Evolutionary conservation across 139 green algal species (phyloP), one percentile per base, ranked within the genome.

Genomic region (Coccomyxa sp.): DNA sequence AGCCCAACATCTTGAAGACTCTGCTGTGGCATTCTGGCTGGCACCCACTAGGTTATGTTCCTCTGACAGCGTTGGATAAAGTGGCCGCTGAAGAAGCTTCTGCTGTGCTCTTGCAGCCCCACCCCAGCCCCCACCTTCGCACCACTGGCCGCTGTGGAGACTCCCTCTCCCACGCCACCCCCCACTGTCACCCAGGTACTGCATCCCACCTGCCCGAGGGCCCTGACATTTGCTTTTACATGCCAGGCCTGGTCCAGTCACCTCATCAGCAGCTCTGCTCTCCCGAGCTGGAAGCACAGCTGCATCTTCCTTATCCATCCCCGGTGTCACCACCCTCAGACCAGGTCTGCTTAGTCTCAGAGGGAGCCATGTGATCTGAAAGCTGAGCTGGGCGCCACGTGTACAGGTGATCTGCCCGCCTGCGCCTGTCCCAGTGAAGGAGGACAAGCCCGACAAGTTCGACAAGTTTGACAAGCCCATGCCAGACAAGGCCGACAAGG

Each of bases 401-500:
- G 63, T 71, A 25, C 9, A 71, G 63, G 63, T 71, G 63, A 25
- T 71, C 18, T 71, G 63, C 63, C 63, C 63, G 63, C 63, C 63
- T 25, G 63, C 63, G 21, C 18, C 18, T 25, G 21, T 71, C 18
- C 63, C 63, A 3, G 21, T 28, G 63, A 80, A 38, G 76, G 58
- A 59, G 21, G 76, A 80, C 27, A 38, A 63, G 76, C 76, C 16
- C 76, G 32, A 80, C 27, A 80, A 80, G 76, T 23, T 58, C 30
- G 30, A 21, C 76, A 80, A 63, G 71, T 75, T 75, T 75, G 66
- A 75, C 74, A 79, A 59, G 21, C 30, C 58, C 27, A 38, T 80
- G 76, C 76, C 16, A 13, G 32, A 80, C 27, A 80, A 80, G 76
- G 1, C 13, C 9, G 32, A 27, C 76, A 80, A 63, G 71, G 38